A percentile compares a stretch with the other conserved stretches of the same genome.
These are phyloP conservation scores for Psilocybe azurescens DNA, from an alignment of 768 basidiomycete species.

Conservation along the genomic window DNA sequence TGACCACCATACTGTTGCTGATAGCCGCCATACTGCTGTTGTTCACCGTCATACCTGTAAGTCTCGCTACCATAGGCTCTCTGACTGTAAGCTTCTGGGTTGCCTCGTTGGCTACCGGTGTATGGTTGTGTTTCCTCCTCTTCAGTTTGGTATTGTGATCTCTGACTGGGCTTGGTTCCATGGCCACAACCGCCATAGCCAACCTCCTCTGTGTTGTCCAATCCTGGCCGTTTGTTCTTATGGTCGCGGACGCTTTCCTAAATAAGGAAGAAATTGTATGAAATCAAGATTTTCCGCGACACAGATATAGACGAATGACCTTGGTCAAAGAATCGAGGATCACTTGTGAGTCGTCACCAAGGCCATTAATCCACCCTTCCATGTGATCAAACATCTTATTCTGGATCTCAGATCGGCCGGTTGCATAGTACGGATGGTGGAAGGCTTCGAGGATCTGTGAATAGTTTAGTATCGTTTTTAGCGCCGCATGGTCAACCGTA, in stretches of 20 bases:
- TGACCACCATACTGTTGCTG: not conserved
- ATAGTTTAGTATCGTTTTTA: not conserved
- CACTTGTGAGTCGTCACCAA: conserved; percentile 49
- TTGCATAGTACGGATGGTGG: conserved; percentile 73
- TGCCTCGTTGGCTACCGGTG: conserved; percentile 1
- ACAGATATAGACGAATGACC: conserved; percentile 32
- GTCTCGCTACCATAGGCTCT: not conserved
- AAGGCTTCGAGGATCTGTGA: conserved; percentile 62
- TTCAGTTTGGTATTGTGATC: not conserved
- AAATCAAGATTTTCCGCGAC: not conserved
- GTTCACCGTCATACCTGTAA: conserved; percentile 13
- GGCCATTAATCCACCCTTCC: conserved; percentile 56
- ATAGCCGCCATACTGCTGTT: not conserved
- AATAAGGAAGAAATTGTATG: not conserved
- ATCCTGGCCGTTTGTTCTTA: conserved; percentile 61
- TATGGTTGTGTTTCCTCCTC: conserved; percentile 9
- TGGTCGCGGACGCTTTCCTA: conserved; percentile 60
- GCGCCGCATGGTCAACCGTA: conserved; percentile 23
- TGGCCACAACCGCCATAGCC: conserved; percentile 42
- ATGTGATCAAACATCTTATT: conserved; percentile 62
- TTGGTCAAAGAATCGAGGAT: conserved; percentile 59
- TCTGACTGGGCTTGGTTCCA: conserved; percentile 19
- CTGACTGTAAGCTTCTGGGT: not conserved
- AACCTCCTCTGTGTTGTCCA: conserved; percentile 47
- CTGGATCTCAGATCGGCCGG: conserved; percentile 58